phyloP scores from a whole-genome alignment of 257 asterid species.

The Solanum acaule region DNA sequence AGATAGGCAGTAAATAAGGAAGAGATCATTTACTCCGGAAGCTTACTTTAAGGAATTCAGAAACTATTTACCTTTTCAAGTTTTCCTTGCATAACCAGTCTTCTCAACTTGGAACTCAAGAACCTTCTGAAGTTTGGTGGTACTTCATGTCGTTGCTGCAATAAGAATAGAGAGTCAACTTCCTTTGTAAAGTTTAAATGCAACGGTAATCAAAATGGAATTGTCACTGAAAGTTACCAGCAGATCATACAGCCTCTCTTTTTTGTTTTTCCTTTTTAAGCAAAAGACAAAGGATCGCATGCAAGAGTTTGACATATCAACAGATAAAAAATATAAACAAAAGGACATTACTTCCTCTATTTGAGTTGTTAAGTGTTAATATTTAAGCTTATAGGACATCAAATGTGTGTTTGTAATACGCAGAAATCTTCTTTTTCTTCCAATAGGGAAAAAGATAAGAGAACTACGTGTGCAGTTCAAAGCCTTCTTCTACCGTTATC shows the following conservation, averaged over 20 bases:
- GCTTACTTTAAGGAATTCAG: not conserved
- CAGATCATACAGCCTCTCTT: not conserved
- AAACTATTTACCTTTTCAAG: conserved; percentile 38
- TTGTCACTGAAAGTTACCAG: not conserved
- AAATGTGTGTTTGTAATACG: not conserved
- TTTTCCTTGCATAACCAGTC: conserved; percentile 37
- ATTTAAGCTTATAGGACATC: not conserved
- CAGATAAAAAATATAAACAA: not conserved
- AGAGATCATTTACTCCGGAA: not conserved
- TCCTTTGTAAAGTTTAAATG: not conserved
- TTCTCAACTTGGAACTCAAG: conserved; percentile 34
- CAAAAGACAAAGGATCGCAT: not conserved
- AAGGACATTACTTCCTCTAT: not conserved
- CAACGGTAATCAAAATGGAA: not conserved
- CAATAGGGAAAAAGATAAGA: not conserved
- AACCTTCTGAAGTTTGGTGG: conserved; percentile 31
- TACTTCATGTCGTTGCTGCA: conserved; percentile 34
- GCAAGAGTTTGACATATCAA: not conserved
- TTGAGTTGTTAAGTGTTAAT: not conserved
- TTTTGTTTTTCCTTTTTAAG: not conserved
- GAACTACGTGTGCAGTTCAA: not conserved
- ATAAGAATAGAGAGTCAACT: not conserved
- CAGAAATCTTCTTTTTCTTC: not conserved
- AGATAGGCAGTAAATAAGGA: not conserved
- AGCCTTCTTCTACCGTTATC: not conserved